Evolutionary conservation across 495 filamentous ascomycete species (phyloP).

Genomic region (Trichoderma erinaceum): DNA sequence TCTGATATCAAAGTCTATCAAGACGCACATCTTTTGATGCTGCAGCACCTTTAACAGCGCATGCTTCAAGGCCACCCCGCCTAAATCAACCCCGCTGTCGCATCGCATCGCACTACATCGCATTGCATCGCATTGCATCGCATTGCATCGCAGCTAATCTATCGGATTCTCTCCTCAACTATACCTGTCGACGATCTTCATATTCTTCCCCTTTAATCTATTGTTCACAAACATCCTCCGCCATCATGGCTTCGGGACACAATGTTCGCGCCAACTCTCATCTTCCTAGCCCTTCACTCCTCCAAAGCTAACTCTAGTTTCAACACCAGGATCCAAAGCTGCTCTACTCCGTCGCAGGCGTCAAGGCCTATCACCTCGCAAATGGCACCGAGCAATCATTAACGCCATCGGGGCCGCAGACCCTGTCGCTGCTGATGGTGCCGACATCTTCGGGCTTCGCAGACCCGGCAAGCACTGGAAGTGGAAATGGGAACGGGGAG

Average conservation of each 20-base stretch:
- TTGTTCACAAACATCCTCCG: neutral
- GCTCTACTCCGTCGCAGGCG: constrained; percentile 77
- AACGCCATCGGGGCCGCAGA: constrained; percentile 80
- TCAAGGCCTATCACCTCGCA: constrained; percentile 80
- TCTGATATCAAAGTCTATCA: too few relatives aligned
- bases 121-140: neutral
- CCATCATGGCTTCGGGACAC: constrained; percentile 2
- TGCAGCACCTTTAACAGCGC: neutral
- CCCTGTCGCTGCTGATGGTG: constrained; percentile 87
- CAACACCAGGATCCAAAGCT: constrained; percentile 60
- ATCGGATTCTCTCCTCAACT: neutral
- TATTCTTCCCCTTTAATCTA: neutral
- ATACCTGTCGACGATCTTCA: neutral
- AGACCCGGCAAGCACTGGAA: constrained; percentile 51
- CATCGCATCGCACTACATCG: neutral
- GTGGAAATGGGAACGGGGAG: constrained; percentile 61
- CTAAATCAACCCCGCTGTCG: constrained; percentile 6
- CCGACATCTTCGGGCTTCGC: constrained; percentile 71
- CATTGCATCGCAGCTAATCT: neutral
- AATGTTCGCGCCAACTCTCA: neutral
- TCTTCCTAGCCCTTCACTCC: neutral
- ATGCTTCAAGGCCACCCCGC: neutral
- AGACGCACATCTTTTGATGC: neutral
- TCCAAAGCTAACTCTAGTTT: neutral
- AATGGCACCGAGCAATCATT: constrained; percentile 77